These are phyloP conservation scores for Dimocarpus longan DNA, from an alignment of 345 rosid genomes.

Conservation along the genomic window DNA sequence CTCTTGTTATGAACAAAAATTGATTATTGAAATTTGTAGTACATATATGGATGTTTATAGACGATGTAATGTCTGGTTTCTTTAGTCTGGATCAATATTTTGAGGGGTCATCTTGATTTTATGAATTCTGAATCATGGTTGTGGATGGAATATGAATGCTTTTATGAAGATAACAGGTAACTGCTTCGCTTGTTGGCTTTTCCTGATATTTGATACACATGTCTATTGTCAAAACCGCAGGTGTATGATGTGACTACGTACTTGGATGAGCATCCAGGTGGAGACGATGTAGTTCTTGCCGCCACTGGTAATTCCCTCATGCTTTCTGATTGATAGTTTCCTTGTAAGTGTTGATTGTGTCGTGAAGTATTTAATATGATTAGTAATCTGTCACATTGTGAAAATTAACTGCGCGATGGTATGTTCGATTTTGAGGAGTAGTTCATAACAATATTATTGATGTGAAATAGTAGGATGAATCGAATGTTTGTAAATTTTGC, in stretches of 20 bases:
- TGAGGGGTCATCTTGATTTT: not conserved
- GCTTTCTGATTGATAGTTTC: not conserved
- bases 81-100: not conserved
- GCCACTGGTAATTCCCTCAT: slow-evolving; percentile 53
- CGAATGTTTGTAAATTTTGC: slow-evolving; percentile 7
- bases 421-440: not conserved
- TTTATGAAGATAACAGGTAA: not conserved
- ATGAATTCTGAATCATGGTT: not conserved
- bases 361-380: not conserved
- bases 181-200: not conserved
- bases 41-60: slow-evolving; percentile 1
- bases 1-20: not conserved
- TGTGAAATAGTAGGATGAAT: slow-evolving; percentile 19
- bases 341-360: not conserved
- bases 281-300: slow-evolving; percentile 84
- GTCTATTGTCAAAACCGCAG: slow-evolving; percentile 35
- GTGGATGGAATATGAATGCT: not conserved
- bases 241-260: slow-evolving; percentile 83
- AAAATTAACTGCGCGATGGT: not conserved
- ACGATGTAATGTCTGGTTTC: not conserved
- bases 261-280: slow-evolving; percentile 94
- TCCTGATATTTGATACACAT: not conserved
- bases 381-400: not conserved
- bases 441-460: not conserved
- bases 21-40: not conserved